A percentile compares a stretch with the other conserved stretches of the same genome.
These are phyloP conservation scores for Daldinia eschscholtzii DNA, from an alignment of 2,329 filamentous ascomycete genomes.

Conservation along the genomic window DNA sequence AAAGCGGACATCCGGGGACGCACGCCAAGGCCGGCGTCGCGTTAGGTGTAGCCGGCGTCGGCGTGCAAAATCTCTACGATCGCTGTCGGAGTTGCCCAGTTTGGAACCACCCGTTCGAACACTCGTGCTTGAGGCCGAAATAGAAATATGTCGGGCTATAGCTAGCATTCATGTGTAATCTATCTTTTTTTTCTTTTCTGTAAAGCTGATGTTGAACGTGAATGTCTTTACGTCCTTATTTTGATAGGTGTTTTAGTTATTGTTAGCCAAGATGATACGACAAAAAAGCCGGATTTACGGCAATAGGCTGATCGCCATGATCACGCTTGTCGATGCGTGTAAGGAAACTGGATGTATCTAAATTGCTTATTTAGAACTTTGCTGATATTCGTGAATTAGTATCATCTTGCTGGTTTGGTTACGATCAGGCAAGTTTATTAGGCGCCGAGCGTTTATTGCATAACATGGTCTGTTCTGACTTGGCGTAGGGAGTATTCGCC, in stretches of 20 bases:
- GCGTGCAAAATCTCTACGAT: conserved; percentile 11
- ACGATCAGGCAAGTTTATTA: conserved; percentile 47
- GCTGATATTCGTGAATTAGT: conserved; percentile 34
- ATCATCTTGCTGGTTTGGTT: conserved; percentile 52
- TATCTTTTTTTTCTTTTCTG: neutral
- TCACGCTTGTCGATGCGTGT: conserved; percentile 51
- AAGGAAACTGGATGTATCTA: conserved; percentile 48
- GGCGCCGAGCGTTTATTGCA: neutral
- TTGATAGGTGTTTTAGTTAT: neutral
- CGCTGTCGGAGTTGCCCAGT: conserved; percentile 12
- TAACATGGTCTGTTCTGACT: neutral
- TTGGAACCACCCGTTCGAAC: neutral
- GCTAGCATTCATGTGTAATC: neutral
- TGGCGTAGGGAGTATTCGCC: conserved; percentile 56
- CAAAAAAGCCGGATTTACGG: conserved; percentile 34
- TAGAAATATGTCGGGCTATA: neutral
- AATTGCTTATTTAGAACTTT: conserved; percentile 14
- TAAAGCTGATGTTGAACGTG: neutral
- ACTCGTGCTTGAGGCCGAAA: neutral
- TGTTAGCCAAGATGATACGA: conserved; percentile 30
- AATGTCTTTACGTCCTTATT: neutral
- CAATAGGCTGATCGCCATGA: conserved; percentile 46
- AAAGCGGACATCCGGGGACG: conserved; percentile 30
- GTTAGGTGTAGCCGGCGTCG: conserved; percentile 39
- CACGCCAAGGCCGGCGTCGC: conserved; percentile 42